Evolutionary conservation across 441 rosid species (phyloP), one percentile per base, ranked within the genome.

Genomic region (Hura crepitans): DNA sequence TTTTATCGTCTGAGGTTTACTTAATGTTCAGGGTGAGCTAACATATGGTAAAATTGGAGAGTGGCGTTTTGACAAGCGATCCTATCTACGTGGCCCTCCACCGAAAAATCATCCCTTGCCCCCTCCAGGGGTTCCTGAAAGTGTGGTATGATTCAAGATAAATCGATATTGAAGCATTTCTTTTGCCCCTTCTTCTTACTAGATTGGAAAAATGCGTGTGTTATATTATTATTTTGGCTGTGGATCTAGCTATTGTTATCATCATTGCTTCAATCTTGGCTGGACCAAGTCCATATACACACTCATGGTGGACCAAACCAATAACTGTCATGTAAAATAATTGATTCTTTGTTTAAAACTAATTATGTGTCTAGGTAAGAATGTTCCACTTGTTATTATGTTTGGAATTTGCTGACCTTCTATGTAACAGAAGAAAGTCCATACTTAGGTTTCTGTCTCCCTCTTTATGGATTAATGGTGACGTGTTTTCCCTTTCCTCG

Each of bases 41-140:
- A 88, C 81, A 2, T 84, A 81, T 74, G 93, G 88, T 50, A 80
- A 78, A 79, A 82, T 82, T 43, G 93, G 93, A 75, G 88, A 86
- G 74, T 88, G 91, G 93, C 80, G 83, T 27, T 88, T 88, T 31
- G 88, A 88, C 77, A 88, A 88, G 85, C 80, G 93, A 80, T 78
- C 86, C 11, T 80, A 81, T 83, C 84, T 85, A 11, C 75, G 68
- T 0, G 81, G 85, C 23, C 93, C 89, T 64, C 87, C 80, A 2
- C 88, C 93, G 20, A 85, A 73, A 76, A 88, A 88, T 71, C 83
- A 84, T 56, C 74, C 89, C 66, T 77, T 88, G 67, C 93, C 93
- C 39, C 93, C 91, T 69, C 85, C 83, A 14, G 86, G 86, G 46
- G 91, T 85, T 67, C 91, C 93, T 39, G 89, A 85, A 79, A 88